phyloP scores from a whole-genome alignment of 345 rosid genomes.

The Capsella bursapastoris region DNA sequence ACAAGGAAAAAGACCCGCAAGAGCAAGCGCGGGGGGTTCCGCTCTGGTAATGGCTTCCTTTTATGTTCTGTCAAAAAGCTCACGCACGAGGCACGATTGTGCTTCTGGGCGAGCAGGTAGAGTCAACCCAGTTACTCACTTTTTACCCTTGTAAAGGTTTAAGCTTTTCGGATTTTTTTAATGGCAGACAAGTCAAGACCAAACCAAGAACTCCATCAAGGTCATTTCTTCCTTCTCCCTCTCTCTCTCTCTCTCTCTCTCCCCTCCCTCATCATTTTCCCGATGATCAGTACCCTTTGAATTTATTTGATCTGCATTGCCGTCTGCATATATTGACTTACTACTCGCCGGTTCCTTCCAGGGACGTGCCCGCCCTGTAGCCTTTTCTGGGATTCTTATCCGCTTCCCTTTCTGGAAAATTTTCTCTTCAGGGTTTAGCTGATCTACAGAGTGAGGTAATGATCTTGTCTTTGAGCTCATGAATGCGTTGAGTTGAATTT shows the following conservation, averaged over 20 bases:
- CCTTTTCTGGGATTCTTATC: slow-evolving; percentile 21
- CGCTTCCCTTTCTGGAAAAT: slow-evolving; percentile 14
- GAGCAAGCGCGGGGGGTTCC: slow-evolving; percentile 4
- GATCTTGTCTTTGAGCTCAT: slow-evolving; percentile 27
- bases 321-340: slow-evolving; percentile 36
- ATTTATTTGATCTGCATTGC: slow-evolving; percentile 21
- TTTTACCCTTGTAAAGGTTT: slow-evolving; percentile 27
- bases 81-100: slow-evolving; percentile 12
- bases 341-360: slow-evolving; percentile 16
- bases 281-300: background rate
- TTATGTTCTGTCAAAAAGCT: slow-evolving; percentile 4
- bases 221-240: background rate
- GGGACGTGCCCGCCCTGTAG: slow-evolving; percentile 1
- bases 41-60: background rate
- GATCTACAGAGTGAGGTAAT: slow-evolving; percentile 31
- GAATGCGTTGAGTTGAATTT: slow-evolving; percentile 22
- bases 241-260: background rate
- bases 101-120: slow-evolving; percentile 19
- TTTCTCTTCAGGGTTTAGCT: slow-evolving; percentile 7
- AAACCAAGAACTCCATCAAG: slow-evolving; percentile 20
- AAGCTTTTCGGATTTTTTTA: slow-evolving; percentile 24
- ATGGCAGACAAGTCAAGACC: slow-evolving; percentile 37
- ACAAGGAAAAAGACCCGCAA: background rate
- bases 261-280: background rate
- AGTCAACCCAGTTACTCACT: slow-evolving; percentile 31